phyloP scores from a whole-genome alignment of 2,329 filamentous ascomycete species.

The Ophiosphaerella korrae region DNA sequence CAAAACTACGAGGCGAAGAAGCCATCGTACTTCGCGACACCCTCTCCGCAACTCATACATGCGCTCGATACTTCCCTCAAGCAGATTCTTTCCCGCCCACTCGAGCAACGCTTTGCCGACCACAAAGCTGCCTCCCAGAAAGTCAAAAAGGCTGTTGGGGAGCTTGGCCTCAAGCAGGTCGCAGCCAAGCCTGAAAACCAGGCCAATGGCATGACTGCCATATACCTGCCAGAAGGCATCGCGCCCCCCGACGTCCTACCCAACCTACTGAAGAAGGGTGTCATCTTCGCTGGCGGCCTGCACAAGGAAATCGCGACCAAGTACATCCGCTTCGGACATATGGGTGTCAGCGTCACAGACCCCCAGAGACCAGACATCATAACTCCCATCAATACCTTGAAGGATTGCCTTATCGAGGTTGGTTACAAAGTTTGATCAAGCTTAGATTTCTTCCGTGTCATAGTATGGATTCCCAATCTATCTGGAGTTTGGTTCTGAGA shows the following conservation, averaged over 20 bases:
- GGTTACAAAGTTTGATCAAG: neutral
- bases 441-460: too few species aligned
- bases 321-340: constrained; percentile 96
- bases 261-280: constrained; percentile 80
- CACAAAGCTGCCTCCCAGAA: constrained; percentile 81
- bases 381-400: constrained; percentile 78
- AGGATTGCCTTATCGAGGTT: constrained; percentile 72
- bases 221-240: constrained; percentile 87
- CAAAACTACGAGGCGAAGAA: constrained; percentile 98
- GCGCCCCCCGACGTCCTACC: constrained; percentile 83
- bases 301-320: constrained; percentile 94
- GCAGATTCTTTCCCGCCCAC: constrained; percentile 80
- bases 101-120: constrained; percentile 80
- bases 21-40: constrained; percentile 96
- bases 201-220: constrained; percentile 96
- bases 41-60: constrained; percentile 89
- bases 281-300: constrained; percentile 92
- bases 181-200: constrained; percentile 86
- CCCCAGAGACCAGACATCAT: constrained; percentile 80
- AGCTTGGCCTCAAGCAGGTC: constrained; percentile 85
- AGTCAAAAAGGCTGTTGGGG: constrained; percentile 81
- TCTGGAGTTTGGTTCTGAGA: too few species aligned
- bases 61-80: constrained; percentile 87
- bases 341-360: constrained; percentile 93
- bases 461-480: too few species aligned